Evolutionary conservation across 805 yeast genomes (phyloP).

Genomic region (Starmerella bombicola): DNA sequence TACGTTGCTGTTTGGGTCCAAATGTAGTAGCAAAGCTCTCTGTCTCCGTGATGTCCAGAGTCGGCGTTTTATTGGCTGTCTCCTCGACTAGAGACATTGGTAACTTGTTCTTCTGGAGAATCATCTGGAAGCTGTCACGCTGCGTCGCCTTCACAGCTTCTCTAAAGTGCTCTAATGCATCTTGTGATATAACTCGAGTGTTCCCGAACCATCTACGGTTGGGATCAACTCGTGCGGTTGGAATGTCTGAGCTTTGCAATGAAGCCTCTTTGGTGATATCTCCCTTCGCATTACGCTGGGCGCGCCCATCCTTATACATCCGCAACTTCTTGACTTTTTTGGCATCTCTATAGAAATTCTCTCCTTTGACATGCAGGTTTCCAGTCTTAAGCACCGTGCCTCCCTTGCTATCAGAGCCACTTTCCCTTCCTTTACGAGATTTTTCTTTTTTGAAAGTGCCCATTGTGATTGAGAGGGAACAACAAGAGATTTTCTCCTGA

Average conservation of each 20-base stretch:
- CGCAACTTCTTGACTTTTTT: constrained; percentile 77
- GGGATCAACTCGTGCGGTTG: constrained; percentile 88
- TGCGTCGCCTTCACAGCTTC: constrained; percentile 83
- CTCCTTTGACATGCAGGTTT: constrained; percentile 88
- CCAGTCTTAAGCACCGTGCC: constrained; percentile 49
- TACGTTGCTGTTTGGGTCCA: constrained; percentile 92
- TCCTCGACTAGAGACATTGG: constrained; percentile 94
- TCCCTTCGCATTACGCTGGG: constrained; percentile 75
- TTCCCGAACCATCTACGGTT: constrained; percentile 96
- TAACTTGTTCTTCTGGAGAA: constrained; percentile 75
- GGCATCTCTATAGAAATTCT: constrained; percentile 86
- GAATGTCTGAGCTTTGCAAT: constrained; percentile 74
- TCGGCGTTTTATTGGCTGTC: constrained; percentile 52
- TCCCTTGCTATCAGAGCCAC: constrained; percentile 27
- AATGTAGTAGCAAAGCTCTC: constrained; percentile 71
- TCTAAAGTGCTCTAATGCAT: constrained; percentile 85
- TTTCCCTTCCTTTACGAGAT: constrained; percentile 71
- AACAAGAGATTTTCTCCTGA: neutral
- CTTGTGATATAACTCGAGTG: constrained; percentile 94
- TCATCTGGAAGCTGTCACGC: constrained; percentile 72
- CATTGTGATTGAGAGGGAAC: constrained; percentile 43
- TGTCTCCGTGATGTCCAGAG: constrained; percentile 71
- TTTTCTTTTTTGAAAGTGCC: constrained; percentile 91
- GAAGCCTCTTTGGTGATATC: constrained; percentile 79
- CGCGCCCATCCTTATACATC: constrained; percentile 89